phyloP scores from a whole-genome alignment of 805 yeast genomes.

The Barnettozyma sp. region DNA sequence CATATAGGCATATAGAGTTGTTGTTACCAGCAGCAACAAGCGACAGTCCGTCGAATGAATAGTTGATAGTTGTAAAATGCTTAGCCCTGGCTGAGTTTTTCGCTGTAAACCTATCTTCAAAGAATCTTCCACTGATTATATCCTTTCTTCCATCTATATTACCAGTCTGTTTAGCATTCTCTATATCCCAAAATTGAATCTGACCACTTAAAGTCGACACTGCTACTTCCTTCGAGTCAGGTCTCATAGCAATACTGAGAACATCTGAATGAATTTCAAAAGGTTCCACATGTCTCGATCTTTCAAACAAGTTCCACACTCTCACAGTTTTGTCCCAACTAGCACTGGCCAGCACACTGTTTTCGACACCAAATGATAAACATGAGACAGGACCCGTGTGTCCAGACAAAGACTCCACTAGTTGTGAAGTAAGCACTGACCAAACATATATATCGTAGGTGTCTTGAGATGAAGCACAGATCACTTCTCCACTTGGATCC shows the following conservation, averaged over 20 bases:
- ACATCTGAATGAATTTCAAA: slow-evolving; percentile 81
- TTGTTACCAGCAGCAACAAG: slow-evolving; percentile 92
- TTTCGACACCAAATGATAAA: slow-evolving; percentile 77
- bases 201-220: slow-evolving; percentile 88
- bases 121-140: slow-evolving; percentile 77
- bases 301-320: slow-evolving; percentile 86
- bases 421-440: slow-evolving; percentile 94
- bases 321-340: slow-evolving; percentile 96
- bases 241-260: slow-evolving; percentile 73
- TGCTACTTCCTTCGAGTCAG: slow-evolving; percentile 88
- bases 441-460: slow-evolving; percentile 89
- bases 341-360: slow-evolving; percentile 73
- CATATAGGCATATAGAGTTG: slow-evolving; percentile 86
- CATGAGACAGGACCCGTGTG: slow-evolving; percentile 95
- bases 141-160: slow-evolving; percentile 82
- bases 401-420: slow-evolving; percentile 81
- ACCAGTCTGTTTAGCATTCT: slow-evolving; percentile 71
- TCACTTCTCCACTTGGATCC: slow-evolving; percentile 95
- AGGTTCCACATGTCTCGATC: slow-evolving; percentile 86
- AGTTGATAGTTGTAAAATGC: slow-evolving; percentile 71
- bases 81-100: slow-evolving; percentile 79
- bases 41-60: slow-evolving; percentile 84
- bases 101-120: slow-evolving; percentile 75
- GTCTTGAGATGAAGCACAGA: slow-evolving; percentile 90
- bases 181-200: slow-evolving; percentile 76